Evolutionary conservation across 768 basidiomycete genomes (phyloP).

Genomic region (Termitomyces sp.): DNA sequence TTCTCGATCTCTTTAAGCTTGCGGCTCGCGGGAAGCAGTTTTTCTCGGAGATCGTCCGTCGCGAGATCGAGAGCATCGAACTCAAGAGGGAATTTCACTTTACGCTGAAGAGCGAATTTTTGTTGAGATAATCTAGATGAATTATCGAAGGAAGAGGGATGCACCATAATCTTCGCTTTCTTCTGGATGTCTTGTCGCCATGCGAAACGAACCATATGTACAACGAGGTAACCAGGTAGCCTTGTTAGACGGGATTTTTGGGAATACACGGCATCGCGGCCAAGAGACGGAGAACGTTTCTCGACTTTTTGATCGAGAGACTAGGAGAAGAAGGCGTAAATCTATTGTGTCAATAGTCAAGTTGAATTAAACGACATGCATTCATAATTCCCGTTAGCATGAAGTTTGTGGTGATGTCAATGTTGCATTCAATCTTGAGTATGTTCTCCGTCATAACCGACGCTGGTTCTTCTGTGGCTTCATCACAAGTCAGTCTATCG

Average conservation of each 20-base stretch:
- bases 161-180: slow-evolving; percentile 96
- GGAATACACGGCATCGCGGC: slow-evolving; percentile 75
- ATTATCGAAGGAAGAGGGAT: not conserved
- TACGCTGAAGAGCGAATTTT: slow-evolving; percentile 41
- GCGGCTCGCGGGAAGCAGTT: slow-evolving; percentile 63
- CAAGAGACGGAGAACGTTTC: slow-evolving; percentile 76
- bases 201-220: slow-evolving; percentile 95
- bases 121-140: too few species aligned
- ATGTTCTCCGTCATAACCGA: slow-evolving; percentile 64
- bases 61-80: slow-evolving; percentile 81
- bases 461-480: slow-evolving; percentile 72
- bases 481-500: slow-evolving; percentile 72
- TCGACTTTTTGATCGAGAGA: slow-evolving; percentile 82
- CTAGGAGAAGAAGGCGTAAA: slow-evolving; percentile 30
- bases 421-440: slow-evolving; percentile 91
- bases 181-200: slow-evolving; percentile 88
- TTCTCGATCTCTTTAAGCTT: slow-evolving; percentile 77
- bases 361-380: slow-evolving; percentile 31
- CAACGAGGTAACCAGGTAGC: slow-evolving; percentile 77
- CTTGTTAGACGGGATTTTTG: slow-evolving; percentile 78
- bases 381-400: slow-evolving; percentile 82
- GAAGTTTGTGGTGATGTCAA: slow-evolving; percentile 79
- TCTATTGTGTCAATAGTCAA: not conserved
- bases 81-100: slow-evolving; percentile 89
- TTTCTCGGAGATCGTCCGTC: slow-evolving; percentile 71